These are phyloP conservation scores for Hypoxylon sp. DNA, from an alignment of 2,329 filamentous ascomycete species.

Conservation along the genomic window DNA sequence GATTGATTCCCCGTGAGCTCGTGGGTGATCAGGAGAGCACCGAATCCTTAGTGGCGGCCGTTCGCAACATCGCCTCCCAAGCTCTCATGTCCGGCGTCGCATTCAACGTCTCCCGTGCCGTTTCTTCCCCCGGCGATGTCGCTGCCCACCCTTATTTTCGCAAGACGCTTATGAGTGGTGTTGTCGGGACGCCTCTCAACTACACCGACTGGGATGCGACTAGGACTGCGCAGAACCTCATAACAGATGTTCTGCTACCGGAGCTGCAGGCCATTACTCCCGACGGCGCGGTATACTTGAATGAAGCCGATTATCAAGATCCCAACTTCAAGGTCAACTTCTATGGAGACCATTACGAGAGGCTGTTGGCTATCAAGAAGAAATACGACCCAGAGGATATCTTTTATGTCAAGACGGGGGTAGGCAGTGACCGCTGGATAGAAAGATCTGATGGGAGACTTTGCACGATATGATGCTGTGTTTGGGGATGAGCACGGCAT, in stretches of 20 bases:
- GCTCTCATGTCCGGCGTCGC: conserved; percentile 10
- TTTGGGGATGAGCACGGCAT: no score
- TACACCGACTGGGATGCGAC: conserved; percentile 25
- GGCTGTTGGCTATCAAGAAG: conserved; percentile 54
- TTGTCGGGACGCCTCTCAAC: conserved; percentile 14
- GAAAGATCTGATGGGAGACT: conserved; percentile 53
- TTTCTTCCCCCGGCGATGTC: conserved; percentile 8
- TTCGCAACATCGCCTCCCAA: conserved; percentile 23
- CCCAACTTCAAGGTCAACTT: conserved; percentile 50
- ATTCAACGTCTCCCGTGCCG: conserved; percentile 25
- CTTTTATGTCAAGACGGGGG: conserved; percentile 55
- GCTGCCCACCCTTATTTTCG: conserved; percentile 31
- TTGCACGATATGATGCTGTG: conserved; percentile 50
- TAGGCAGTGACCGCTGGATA: conserved; percentile 57
- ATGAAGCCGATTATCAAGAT: conserved; percentile 56
- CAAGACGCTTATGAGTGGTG: conserved; percentile 24
- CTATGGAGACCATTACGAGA: conserved; percentile 52
- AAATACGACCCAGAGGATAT: conserved; percentile 55
- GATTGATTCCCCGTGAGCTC: conserved; percentile 28
- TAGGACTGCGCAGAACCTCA: conserved; percentile 11
- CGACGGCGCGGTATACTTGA: conserved; percentile 49
- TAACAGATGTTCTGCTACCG: conserved; percentile 24
- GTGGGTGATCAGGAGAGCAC: conserved; percentile 9
- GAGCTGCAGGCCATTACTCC: conserved; percentile 23
- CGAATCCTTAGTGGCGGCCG: conserved; percentile 17